Base-by-base conservation (phyloP, 306 rosid species). In the Senna siamea region DNA sequence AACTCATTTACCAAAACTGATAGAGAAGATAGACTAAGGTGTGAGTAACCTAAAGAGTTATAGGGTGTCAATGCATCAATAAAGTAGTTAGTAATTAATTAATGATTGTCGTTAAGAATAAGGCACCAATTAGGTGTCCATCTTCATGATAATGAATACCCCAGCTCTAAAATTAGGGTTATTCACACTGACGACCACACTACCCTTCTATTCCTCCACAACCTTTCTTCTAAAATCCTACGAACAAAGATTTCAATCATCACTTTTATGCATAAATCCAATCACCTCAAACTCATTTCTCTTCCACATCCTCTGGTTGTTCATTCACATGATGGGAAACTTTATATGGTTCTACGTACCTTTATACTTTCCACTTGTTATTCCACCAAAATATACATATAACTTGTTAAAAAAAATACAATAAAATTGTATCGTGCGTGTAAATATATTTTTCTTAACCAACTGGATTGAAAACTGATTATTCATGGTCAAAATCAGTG, bases 111-210 rank as follows among this genome's bases (percentile, higher is more conserved):
- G 35, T 63, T 63, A 19, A 20, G 18, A 44, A 5, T 11, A 38
- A 50, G 69, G 52, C 51, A 63, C 51, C 10, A 38, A 40, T 40
- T 63, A 40, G 18, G 51, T 11, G 69, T 32, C 13, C 69, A 62
- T 34, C 67, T 19, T 61, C 4, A 61, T 4, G 43, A 17, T 26
- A 26, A 26, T 26, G 30, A 26, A 26, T 26, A 1, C 1, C 30
- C 30, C 30, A 26, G 14, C 53, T 47, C 19, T 15, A 47, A 14
- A 47, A 47, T 15, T 4, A 47, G 19, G 18, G 34, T 1, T 41
- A 40, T 51, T 64, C 52, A 64, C 18, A 41, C 52, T 64, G 35
- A 64, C 10, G 34, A 20, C 52, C 69, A 19, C 52, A 20, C 52
- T 64, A 41, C 15, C 51, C 50, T 38, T 10, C 2, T 63, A n/a